Evolutionary conservation across 768 basidiomycete species (phyloP), one percentile per base, ranked within the genome.

Genomic region (Mycena galopus): DNA sequence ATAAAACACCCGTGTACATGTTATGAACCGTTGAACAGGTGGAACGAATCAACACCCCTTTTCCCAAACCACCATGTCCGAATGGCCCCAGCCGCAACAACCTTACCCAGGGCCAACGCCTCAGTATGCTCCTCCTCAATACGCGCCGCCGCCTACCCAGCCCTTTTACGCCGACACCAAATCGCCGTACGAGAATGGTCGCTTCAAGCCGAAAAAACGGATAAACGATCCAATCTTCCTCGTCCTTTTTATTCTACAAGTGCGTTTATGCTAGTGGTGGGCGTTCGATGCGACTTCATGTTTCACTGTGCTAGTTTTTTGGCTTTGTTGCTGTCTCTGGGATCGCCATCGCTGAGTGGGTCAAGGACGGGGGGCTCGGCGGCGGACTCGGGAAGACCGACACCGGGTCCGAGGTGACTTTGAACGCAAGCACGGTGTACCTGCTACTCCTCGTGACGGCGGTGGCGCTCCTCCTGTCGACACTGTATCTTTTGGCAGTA

Each of bases 381-480:
- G 94, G 94, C 51, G 93, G 94, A 8, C 81, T 94, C 21, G 94
- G 90, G 19, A 86, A 86, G 68, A 83, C 78, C 10, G 76, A 85
- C 21, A 84, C 85, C 5, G 94, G 94, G 11, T 88, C 84, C 7
- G 72, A 82, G 23, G 83, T 93, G 4, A 93, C 93, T 1, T 83
- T 95, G 64, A 91, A 96, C 82, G 84, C 86, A 79, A 91, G 91
- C 75, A 92, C 94, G 0, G 90, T 91, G 3, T 94, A 92, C 77
- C 88, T 96, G n/a, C 83, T 95, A 11, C 86, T 95, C 32, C 84
- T 96, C 51, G 89, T 94, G 51, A 90, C 92, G 3, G 94, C 87
- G 9, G 88, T 90, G 21, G 93, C 89, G 1, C 80, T 95, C 12
- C 72, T 93, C 14, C 83, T 96, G 19, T 93, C 94, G 10, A 81